phyloP scores from a whole-genome alignment of 2,329 filamentous ascomycete genomes.

The Trichophyton verrucosum region DNA sequence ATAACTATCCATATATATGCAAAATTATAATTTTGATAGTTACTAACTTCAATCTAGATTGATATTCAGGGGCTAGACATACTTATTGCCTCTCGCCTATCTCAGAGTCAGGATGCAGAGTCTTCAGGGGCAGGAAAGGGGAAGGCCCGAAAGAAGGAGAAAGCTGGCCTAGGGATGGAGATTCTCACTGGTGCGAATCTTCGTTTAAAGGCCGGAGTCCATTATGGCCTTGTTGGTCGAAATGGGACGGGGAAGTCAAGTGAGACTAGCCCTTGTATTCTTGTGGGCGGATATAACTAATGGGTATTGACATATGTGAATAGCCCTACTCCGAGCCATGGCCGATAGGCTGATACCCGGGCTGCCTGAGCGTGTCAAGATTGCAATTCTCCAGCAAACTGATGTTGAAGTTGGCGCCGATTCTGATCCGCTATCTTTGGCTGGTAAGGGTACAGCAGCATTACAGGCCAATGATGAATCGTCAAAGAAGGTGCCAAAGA shows the following conservation, averaged over 20 bases:
- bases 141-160: constrained; percentile 33
- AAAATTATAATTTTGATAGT: background rate
- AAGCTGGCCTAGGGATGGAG: constrained; percentile 42
- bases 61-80: constrained; percentile 64
- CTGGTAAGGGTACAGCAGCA: background rate
- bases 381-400: constrained; percentile 60
- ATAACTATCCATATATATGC: constrained; percentile 8
- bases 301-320: constrained; percentile 7
- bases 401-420: constrained; percentile 28
- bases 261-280: constrained; percentile 22
- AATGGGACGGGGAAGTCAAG: constrained; percentile 79
- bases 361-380: constrained; percentile 52
- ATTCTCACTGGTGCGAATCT: constrained; percentile 58
- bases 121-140: constrained; percentile 14
- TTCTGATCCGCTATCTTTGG: background rate
- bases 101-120: background rate
- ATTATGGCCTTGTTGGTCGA: constrained; percentile 66
- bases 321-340: constrained; percentile 61
- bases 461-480: background rate
- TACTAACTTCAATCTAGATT: constrained; percentile 35
- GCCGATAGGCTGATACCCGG: constrained; percentile 68
- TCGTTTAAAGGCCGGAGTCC: constrained; percentile 56
- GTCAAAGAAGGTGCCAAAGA: constrained; percentile 20
- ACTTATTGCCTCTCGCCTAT: constrained; percentile 38
- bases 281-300: background rate